These are phyloP conservation scores for Scheffersomyces insectosa DNA, from an alignment of 1,139 yeast genomes.

Conservation along the genomic window DNA sequence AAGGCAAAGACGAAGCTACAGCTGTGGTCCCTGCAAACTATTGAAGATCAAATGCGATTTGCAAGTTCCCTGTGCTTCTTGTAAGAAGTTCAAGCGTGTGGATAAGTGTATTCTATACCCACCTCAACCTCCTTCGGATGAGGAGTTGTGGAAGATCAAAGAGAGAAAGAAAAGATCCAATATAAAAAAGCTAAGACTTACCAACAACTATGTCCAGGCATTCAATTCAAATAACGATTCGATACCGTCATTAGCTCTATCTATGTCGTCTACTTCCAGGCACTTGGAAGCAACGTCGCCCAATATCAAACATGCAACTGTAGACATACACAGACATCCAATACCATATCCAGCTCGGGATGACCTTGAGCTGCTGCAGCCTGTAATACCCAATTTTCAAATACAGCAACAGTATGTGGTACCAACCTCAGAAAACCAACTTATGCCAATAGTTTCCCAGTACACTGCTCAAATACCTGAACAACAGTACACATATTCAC, in stretches of 20 bases:
- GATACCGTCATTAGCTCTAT: not conserved
- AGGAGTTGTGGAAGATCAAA: conserved; percentile 19
- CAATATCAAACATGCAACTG: not conserved
- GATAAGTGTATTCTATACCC: conserved; percentile 41
- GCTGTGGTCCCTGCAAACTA: conserved; percentile 57
- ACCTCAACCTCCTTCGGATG: conserved; percentile 47
- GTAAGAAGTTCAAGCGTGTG: conserved; percentile 43
- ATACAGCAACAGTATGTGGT: not conserved
- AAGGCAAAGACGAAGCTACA: conserved; percentile 50
- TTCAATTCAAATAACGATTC: not conserved
- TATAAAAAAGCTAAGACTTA: conserved; percentile 6
- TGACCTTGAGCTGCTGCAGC: no score
- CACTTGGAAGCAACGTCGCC: not conserved
- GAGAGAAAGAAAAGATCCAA: conserved; percentile 15
- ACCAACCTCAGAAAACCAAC: not conserved
- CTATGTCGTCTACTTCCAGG: not conserved
- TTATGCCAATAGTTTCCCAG: not conserved
- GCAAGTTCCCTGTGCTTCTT: conserved; percentile 49
- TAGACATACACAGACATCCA: not conserved
- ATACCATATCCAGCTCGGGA: not conserved
- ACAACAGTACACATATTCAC: not conserved
- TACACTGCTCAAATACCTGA: not conserved
- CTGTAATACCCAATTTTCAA: not conserved
- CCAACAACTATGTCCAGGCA: not conserved
- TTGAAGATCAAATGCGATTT: conserved; percentile 57